Percentiles rank a stretch among this genome's conserved stretches.
phyloP scores from a whole-genome alignment of 257 asterid genomes.

The Paraleonurus japonicus region DNA sequence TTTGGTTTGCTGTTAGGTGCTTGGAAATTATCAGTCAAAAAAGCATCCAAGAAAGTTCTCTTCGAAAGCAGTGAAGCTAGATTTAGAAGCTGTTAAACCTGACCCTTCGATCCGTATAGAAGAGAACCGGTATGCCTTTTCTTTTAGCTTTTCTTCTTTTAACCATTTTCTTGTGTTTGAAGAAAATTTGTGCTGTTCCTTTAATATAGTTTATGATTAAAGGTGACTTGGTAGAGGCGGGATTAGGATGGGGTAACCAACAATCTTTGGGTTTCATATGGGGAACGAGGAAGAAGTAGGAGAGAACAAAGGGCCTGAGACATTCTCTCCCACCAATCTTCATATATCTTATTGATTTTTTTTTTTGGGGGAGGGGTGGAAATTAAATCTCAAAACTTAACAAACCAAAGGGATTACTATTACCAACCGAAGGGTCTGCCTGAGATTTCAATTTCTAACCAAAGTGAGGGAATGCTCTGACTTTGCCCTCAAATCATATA shows the following conservation, averaged over 20 bases:
- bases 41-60: conserved; percentile 70
- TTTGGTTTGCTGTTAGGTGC: conserved; percentile 51
- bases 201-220: neutral
- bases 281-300: no score
- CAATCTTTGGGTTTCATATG: neutral
- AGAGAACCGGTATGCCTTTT: conserved; percentile 69
- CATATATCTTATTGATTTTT: no score
- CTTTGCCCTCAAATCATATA: neutral
- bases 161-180: neutral
- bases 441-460: neutral
- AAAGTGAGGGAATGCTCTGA: neutral
- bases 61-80: conserved; percentile 78
- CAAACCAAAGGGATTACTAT: neutral
- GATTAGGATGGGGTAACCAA: neutral
- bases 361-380: no score
- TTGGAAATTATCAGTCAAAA: conserved; percentile 76
- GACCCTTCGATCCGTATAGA: conserved; percentile 82
- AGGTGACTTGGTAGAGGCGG: neutral
- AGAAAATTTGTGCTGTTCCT: conserved; percentile 25
- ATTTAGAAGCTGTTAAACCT: conserved; percentile 80
- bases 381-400: neutral
- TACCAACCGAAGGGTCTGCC: neutral
- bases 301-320: no score
- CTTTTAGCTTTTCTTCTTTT: conserved; percentile 12
- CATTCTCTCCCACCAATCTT: no score